Conservation (phyloP, 2,329 filamentous ascomycete species). For the Cordyceps javanica region DNA sequence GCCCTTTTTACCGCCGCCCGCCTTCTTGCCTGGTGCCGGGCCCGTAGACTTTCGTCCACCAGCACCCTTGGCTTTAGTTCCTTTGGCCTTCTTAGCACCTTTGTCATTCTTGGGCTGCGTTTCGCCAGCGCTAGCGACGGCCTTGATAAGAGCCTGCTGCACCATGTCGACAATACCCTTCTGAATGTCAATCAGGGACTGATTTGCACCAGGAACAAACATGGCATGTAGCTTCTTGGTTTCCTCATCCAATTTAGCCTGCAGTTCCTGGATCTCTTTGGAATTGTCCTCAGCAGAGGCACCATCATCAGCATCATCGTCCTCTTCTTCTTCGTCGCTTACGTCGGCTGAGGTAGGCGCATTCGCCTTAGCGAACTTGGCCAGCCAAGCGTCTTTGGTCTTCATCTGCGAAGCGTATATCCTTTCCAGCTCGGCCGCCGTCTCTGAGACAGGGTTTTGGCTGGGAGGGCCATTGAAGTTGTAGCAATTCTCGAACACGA, state of each 20-base stretch:
- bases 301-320: conserved; percentile 50
- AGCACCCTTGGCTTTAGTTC: conserved; percentile 47
- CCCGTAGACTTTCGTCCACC: conserved; percentile 38
- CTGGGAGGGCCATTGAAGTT: conserved; percentile 67
- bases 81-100: conserved; percentile 48
- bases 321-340: conserved; percentile 66
- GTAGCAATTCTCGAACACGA: conserved; percentile 86
- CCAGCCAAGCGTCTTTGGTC: conserved; percentile 75
- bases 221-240: conserved; percentile 51
- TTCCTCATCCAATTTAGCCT: conserved; percentile 48
- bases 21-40: conserved; percentile 32
- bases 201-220: conserved; percentile 45
- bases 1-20: conserved; percentile 38
- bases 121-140: conserved; percentile 58
- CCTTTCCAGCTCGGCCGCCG: conserved; percentile 67
- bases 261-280: conserved; percentile 45
- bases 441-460: conserved; percentile 61
- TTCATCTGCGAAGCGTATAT: conserved; percentile 71
- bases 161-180: conserved; percentile 58
- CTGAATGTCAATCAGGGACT: conserved; percentile 48
- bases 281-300: conserved; percentile 34
- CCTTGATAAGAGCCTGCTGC: conserved; percentile 66
- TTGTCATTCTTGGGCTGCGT: conserved; percentile 48
- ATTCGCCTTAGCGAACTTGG: conserved; percentile 57
- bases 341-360: conserved; percentile 53